Evolutionary conservation across 2,329 filamentous ascomycete genomes (phyloP).

Genomic region (Diaporthe batatas): DNA sequence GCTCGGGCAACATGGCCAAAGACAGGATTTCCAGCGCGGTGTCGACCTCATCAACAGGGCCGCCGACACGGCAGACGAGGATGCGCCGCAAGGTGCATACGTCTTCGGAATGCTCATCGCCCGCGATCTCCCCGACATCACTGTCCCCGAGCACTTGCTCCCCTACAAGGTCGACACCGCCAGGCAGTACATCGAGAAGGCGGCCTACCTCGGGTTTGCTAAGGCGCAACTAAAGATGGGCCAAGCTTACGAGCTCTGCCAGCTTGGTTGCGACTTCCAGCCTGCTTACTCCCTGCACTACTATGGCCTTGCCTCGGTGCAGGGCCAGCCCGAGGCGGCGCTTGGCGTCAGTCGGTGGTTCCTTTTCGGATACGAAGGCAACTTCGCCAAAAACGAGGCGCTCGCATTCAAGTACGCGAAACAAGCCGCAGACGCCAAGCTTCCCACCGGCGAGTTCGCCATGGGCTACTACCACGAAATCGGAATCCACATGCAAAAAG

Average conservation of each 20-base stretch:
- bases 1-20: slow-evolving; percentile 91
- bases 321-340: slow-evolving; percentile 93
- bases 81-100: slow-evolving; percentile 95
- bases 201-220: slow-evolving; percentile 93
- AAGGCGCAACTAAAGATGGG: slow-evolving; percentile 99
- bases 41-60: slow-evolving; percentile 86
- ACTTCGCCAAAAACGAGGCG: slow-evolving; percentile 96
- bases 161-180: slow-evolving; percentile 79
- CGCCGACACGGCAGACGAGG: slow-evolving; percentile 91
- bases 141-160: slow-evolving; percentile 78
- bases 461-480: slow-evolving; percentile 98
- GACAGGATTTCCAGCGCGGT: slow-evolving; percentile 82
- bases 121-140: slow-evolving; percentile 90
- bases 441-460: slow-evolving; percentile 94
- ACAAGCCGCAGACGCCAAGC: slow-evolving; percentile 83
- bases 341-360: slow-evolving; percentile 99
- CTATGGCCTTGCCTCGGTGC: slow-evolving; percentile 90
- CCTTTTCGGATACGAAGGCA: slow-evolving; percentile 90
- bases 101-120: slow-evolving; percentile 95
- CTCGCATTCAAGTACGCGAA: slow-evolving; percentile 92
- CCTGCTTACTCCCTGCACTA: slow-evolving; percentile 94
- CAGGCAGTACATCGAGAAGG: slow-evolving; percentile 93
- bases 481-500: slow-evolving; percentile 89
- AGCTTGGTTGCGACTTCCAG: slow-evolving; percentile 94
- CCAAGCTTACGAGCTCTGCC: slow-evolving; percentile 92